A percentile compares a stretch with the other conserved stretches of the same genome.
These are phyloP conservation scores for Tritrichomonas musculus DNA, from an alignment of 208 protist species.

Conservation along the genomic window DNA sequence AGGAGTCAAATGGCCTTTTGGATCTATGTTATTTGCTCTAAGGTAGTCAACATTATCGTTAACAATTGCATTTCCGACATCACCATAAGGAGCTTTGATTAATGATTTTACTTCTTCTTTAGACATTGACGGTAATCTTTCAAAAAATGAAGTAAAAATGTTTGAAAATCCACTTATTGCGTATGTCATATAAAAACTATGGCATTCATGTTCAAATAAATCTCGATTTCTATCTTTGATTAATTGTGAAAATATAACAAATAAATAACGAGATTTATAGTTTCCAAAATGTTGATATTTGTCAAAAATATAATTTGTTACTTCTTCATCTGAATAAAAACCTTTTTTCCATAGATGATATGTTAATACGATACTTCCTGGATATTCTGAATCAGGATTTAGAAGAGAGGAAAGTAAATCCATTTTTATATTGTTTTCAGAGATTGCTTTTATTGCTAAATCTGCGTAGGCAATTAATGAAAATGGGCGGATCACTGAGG, in stretches of 20 bases:
- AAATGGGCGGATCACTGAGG: too few relatives aligned
- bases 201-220: neutral
- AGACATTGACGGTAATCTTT: neutral
- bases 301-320: too few relatives aligned
- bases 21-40: neutral
- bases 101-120: neutral
- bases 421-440: too few relatives aligned
- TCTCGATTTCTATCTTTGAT: neutral
- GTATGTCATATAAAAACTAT: neutral
- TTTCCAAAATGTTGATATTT: too few relatives aligned
- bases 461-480: too few relatives aligned
- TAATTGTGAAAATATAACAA: neutral
- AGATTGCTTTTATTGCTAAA: too few relatives aligned
- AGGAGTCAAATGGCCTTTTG: neutral
- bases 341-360: too few relatives aligned
- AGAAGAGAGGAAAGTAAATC: too few relatives aligned
- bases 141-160: neutral
- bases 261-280: too few relatives aligned
- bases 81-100: neutral
- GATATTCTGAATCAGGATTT: too few relatives aligned
- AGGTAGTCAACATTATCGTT: neutral
- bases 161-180: neutral
- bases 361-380: too few relatives aligned
- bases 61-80: neutral
- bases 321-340: too few relatives aligned